Evolutionary conservation across 78 protist species (phyloP).

Genomic region (Tieghemostelium lacteum): DNA sequence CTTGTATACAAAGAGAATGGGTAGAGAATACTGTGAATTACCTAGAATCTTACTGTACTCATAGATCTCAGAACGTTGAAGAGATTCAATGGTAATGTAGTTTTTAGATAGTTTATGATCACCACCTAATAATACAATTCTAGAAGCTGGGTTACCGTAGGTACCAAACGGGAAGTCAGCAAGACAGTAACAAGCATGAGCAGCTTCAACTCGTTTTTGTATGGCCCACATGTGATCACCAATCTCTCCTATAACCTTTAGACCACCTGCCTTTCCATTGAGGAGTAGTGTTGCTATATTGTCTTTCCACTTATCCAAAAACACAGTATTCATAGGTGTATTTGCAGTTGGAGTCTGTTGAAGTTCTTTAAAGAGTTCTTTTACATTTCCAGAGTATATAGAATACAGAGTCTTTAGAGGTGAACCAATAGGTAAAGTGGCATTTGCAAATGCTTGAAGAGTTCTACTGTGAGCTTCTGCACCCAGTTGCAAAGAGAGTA

Average conservation of each 20-base stretch:
- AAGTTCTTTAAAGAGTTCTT: constrained; percentile 30
- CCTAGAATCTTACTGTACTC: constrained; percentile 70
- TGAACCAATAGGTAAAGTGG: constrained; percentile 55
- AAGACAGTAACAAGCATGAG: constrained; percentile 62
- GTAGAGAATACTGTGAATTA: constrained; percentile 72
- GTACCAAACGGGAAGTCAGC: constrained; percentile 79
- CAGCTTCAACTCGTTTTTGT: constrained; percentile 74
- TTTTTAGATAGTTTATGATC: constrained; percentile 48
- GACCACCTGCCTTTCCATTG: constrained; percentile 44
- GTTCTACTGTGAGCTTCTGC: constrained; percentile 38
- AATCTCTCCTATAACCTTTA: constrained; percentile 53
- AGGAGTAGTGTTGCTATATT: constrained; percentile 65
- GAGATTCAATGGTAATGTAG: constrained; percentile 66
- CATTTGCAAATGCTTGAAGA: constrained; percentile 4
- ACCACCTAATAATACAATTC: constrained; percentile 81
- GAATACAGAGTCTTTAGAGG: constrained; percentile 53
- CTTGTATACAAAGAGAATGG: constrained; percentile 64
- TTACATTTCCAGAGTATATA: constrained; percentile 29
- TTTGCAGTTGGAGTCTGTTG: not conserved
- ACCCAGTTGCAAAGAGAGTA: constrained; percentile 39
- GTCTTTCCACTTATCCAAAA: constrained; percentile 76
- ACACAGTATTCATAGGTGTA: not conserved
- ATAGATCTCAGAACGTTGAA: constrained; percentile 68
- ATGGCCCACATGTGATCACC: constrained; percentile 77
- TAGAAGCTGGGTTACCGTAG: constrained; percentile 42